Conservation (phyloP, 2,329 filamentous ascomycete genomes). For the Aureobasidium sp. region DNA sequence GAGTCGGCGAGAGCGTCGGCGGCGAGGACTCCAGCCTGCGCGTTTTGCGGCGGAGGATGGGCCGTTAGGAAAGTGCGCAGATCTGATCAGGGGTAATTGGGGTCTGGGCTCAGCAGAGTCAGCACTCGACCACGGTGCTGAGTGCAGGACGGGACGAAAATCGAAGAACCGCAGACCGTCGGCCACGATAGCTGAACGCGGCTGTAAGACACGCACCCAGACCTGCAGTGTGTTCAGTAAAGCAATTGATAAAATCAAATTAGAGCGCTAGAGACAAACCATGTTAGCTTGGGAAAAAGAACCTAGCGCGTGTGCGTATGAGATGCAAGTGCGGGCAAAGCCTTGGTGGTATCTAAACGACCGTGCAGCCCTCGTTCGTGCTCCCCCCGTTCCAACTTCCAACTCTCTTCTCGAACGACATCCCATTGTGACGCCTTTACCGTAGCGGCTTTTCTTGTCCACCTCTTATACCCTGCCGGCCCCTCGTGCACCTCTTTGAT, state of each 20-base stretch:
- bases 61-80: not conserved
- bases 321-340: not conserved
- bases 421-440: not conserved
- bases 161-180: not conserved
- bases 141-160: not conserved
- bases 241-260: not conserved
- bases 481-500: not conserved
- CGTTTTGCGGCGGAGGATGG: not conserved
- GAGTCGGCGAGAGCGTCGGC: not conserved
- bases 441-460: constrained; percentile 5
- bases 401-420: constrained; percentile 4
- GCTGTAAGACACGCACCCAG: not conserved
- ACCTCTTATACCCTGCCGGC: constrained; percentile 1
- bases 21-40: not conserved
- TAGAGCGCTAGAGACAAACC: not conserved
- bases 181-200: not conserved
- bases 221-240: not conserved
- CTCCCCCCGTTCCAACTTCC: not conserved
- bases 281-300: constrained; percentile 1
- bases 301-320: not conserved
- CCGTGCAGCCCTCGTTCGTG: not conserved
- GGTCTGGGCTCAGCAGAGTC: not conserved
- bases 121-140: not conserved
- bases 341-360: constrained; percentile 3
- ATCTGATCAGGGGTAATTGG: not conserved